Evolutionary conservation across 352 stramenopile genomes (phyloP).

Genomic region (Phytophthora melonis): DNA sequence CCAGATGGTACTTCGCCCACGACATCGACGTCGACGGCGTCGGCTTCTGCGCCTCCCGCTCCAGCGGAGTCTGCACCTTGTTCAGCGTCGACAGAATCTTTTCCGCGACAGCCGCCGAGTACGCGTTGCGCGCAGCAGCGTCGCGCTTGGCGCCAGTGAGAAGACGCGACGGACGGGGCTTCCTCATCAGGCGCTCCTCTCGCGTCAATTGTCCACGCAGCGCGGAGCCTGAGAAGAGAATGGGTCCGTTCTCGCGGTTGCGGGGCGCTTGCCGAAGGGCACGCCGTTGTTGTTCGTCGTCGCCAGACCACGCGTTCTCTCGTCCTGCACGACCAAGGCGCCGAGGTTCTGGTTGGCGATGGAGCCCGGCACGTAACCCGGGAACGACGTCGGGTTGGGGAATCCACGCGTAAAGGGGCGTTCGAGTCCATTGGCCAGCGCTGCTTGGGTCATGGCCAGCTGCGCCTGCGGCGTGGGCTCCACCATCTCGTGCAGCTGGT

Average conservation of each 20-base stretch:
- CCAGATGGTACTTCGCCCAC: slow-evolving; percentile 88
- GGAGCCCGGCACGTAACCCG: slow-evolving; percentile 54
- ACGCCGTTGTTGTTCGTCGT: slow-evolving; percentile 30
- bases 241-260: slow-evolving; percentile 46
- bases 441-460: slow-evolving; percentile 63
- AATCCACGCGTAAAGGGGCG: slow-evolving; percentile 40
- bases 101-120: slow-evolving; percentile 79
- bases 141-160: slow-evolving; percentile 80
- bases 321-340: slow-evolving; percentile 31
- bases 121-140: slow-evolving; percentile 61
- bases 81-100: slow-evolving; percentile 86
- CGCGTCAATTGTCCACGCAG: slow-evolving; percentile 50
- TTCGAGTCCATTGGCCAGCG: slow-evolving; percentile 56
- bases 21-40: slow-evolving; percentile 82
- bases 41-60: slow-evolving; percentile 75
- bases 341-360: slow-evolving; percentile 38
- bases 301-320: slow-evolving; percentile 28
- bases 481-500: slow-evolving; percentile 72
- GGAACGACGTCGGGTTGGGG: slow-evolving; percentile 33
- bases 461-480: slow-evolving; percentile 68
- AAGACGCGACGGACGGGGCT: slow-evolving; percentile 72
- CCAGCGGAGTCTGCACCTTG: slow-evolving; percentile 84
- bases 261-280: slow-evolving; percentile 60
- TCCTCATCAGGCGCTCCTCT: slow-evolving; percentile 65
- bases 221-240: slow-evolving; percentile 47